Percentiles rank a stretch among this genome's conserved stretches.
Evolutionary conservation across 805 yeast genomes (phyloP).

Genomic region (Yamadazyma philogaea): DNA sequence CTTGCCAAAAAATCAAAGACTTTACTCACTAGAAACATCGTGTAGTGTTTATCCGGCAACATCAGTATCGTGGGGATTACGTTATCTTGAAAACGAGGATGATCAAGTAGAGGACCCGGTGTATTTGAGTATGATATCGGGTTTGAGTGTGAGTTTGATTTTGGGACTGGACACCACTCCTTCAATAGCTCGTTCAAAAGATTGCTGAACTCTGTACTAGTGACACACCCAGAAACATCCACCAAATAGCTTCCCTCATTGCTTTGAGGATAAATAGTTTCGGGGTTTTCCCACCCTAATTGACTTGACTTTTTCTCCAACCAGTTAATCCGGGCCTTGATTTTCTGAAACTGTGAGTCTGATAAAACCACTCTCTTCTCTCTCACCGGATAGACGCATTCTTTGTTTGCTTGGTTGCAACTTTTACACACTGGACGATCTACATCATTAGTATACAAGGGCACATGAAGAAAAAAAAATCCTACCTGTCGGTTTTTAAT

Average conservation of each 20-base stretch:
- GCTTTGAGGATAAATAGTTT: too few relatives aligned
- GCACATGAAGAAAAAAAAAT: too few relatives aligned
- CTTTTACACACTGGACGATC: slow-evolving; percentile 11
- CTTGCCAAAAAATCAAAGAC: slow-evolving; percentile 11
- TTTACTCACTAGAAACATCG: slow-evolving; percentile 8
- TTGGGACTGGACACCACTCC: slow-evolving; percentile 9
- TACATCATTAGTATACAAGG: too few relatives aligned
- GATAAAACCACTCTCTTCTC: slow-evolving; percentile 11
- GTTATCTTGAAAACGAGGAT: too few relatives aligned
- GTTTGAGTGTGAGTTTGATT: not conserved
- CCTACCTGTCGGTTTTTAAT: slow-evolving; percentile 6
- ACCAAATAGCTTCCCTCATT: slow-evolving; percentile 1
- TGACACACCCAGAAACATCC: not conserved
- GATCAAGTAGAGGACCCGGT: slow-evolving; percentile 4
- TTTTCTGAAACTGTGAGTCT: slow-evolving; percentile 13
- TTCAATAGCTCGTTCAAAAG: slow-evolving; percentile 10
- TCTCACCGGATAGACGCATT: slow-evolving; percentile 11
- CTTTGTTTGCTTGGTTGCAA: slow-evolving; percentile 8
- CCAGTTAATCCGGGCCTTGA: slow-evolving; percentile 7
- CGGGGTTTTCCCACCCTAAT: too few relatives aligned
- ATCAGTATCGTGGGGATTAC: slow-evolving; percentile 8
- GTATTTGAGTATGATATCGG: not conserved
- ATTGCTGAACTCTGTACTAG: slow-evolving; percentile 12
- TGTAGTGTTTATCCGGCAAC: slow-evolving; percentile 13
- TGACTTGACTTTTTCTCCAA: slow-evolving; percentile 10